A percentile compares a stretch with the other conserved stretches of the same genome.
Conservation (phyloP, 768 basidiomycete species). For the Aureoboletus auriporus region DNA sequence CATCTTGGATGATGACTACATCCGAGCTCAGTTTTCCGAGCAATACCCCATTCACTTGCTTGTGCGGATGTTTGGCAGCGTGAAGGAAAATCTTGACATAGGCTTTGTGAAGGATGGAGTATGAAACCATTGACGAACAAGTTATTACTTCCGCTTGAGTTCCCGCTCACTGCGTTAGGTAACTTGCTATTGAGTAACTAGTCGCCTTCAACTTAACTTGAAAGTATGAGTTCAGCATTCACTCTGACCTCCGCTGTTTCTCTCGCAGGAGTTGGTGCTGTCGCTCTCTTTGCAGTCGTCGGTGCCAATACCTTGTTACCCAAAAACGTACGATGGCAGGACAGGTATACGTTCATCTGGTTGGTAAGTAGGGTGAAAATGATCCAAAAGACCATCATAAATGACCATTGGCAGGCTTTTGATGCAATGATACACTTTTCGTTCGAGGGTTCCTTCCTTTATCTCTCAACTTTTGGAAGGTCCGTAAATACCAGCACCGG, state of each 20-base stretch:
- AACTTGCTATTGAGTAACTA: too few relatives aligned
- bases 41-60: conserved; percentile 74
- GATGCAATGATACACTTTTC: conserved; percentile 77
- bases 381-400: background rate
- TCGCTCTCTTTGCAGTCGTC: conserved; percentile 50
- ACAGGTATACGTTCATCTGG: conserved; percentile 75
- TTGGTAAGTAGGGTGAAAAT: conserved; percentile 43
- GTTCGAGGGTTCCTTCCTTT: conserved; percentile 79
- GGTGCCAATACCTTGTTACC: conserved; percentile 57
- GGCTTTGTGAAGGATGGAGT: conserved; percentile 55
- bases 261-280: conserved; percentile 51
- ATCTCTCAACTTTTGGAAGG: conserved; percentile 69
- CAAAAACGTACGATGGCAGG: conserved; percentile 58
- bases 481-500: conserved; percentile 68
- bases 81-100: conserved; percentile 77
- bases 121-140: conserved; percentile 33
- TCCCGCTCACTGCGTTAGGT: too few relatives aligned
- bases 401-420: conserved; percentile 49
- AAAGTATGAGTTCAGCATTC: conserved; percentile 33
- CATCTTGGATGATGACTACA: conserved; percentile 53
- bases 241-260: conserved; percentile 62
- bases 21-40: conserved; percentile 46
- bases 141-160: too few relatives aligned
- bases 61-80: conserved; percentile 75
- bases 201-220: too few relatives aligned